Base-by-base conservation (phyloP, 78 protist genomes). In the Dictyostelium purpureum region DNA sequence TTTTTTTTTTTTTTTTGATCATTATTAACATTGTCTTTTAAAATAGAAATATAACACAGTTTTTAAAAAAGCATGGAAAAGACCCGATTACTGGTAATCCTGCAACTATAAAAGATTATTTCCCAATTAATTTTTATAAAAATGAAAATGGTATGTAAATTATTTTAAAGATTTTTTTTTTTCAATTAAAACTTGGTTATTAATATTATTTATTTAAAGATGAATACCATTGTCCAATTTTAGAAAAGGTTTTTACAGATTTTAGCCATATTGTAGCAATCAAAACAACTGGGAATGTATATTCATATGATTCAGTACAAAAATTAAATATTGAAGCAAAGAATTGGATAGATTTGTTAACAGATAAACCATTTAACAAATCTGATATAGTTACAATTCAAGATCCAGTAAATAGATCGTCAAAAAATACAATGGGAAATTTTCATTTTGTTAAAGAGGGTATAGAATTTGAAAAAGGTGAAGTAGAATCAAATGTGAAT, bases 21-120 rank as follows among this genome's bases (percentile, higher is more conserved):
- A n/a, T n/a, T n/a, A n/a, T n/a, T n/a, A n/a, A n/a, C n/a, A n/a
- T n/a, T n/a, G n/a, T n/a, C n/a, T n/a, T 38, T 7, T 49, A 9
- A 3, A 43, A 42, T 21, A 95, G 94, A 26, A 82, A 90, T 83
- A 88, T 98, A 31, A 92, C 97, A 45, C 98, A 98, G 3, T 98
- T 49, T 71, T 31, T 98, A 31, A 85, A 96, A 67, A 94, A 97
- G 54, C 52, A 94, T 89, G 51, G 63, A 28, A 26, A 12, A 38
- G 80, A 98, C 63, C 99, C 99, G 2, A 80, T 79, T 21, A 97
- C 98, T 24, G 98, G 98, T 49, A 87, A 94, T 69, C 82, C 93
- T 31, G 38, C 97, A 70, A 56, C 89, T 26, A 51, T 77, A 12
- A 81, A 85, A 26, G 98, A 97, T 19, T 74, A 97, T 18, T 43